Conservation (phyloP, 257 asterid genomes). For the Capsicum rhomboideum region DNA sequence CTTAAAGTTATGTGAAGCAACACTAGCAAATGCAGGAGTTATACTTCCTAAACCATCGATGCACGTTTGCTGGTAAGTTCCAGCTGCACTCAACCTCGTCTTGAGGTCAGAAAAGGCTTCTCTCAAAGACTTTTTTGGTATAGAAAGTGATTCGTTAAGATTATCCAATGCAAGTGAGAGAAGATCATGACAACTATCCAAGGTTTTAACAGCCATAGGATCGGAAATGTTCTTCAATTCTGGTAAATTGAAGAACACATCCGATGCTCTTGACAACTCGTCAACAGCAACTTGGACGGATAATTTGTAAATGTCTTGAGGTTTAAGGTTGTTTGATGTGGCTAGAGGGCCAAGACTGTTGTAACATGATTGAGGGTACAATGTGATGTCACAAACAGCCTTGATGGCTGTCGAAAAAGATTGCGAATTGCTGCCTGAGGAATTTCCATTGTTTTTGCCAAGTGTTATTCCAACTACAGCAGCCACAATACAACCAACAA, state of each 20-base stretch:
- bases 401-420: slow-evolving; percentile 13
- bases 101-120: slow-evolving; percentile 15
- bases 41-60: slow-evolving; percentile 9
- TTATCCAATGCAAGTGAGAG: slow-evolving; percentile 31
- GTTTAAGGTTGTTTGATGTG: slow-evolving; percentile 16
- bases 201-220: slow-evolving; percentile 18
- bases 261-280: slow-evolving; percentile 25
- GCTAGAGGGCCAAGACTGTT: slow-evolving; percentile 22
- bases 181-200: slow-evolving; percentile 31
- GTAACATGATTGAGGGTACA: slow-evolving; percentile 37
- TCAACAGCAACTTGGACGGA: slow-evolving; percentile 32
- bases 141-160: slow-evolving; percentile 14
- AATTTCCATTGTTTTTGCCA: not conserved
- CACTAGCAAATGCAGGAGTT: not conserved
- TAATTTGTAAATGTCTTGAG: slow-evolving; percentile 31
- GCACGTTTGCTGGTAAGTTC: slow-evolving; percentile 24
- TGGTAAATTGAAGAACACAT: not conserved
- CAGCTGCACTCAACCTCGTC: slow-evolving; percentile 23
- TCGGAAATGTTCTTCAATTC: slow-evolving; percentile 16
- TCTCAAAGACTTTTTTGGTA: not conserved
- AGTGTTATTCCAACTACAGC: slow-evolving; percentile 5
- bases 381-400: slow-evolving; percentile 24
- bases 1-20: slow-evolving; percentile 4
- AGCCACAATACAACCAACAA: slow-evolving; percentile 10
- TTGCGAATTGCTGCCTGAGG: not conserved